Percentiles rank a stretch among this genome's conserved stretches.
These are phyloP conservation scores for Laetiporus sulphureus DNA, from an alignment of 1,284 basidiomycete genomes.

Conservation along the genomic window DNA sequence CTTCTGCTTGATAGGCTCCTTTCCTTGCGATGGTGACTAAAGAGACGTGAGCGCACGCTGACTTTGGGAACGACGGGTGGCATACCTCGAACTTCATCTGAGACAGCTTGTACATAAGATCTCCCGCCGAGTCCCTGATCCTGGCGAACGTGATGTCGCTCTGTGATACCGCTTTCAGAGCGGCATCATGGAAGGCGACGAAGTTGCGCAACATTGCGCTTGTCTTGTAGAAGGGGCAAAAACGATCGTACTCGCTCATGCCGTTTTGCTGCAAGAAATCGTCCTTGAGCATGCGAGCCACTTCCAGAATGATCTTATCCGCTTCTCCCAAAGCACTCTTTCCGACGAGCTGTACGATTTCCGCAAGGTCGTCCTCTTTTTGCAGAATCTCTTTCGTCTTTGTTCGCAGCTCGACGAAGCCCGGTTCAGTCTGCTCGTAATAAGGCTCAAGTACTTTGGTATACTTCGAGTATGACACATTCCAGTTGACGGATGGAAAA, in stretches of 20 bases:
- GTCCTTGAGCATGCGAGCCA: slow-evolving; percentile 95
- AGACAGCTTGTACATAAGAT: slow-evolving; percentile 92
- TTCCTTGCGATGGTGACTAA: slow-evolving; percentile 81
- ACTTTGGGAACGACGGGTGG: not conserved
- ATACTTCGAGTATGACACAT: slow-evolving; percentile 98
- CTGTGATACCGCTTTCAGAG: slow-evolving; percentile 79
- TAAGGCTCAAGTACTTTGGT: slow-evolving; percentile 91
- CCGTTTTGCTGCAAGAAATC: slow-evolving; percentile 99
- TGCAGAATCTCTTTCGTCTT: slow-evolving; percentile 96
- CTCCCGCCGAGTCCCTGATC: slow-evolving; percentile 83
- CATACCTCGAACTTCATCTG: slow-evolving; percentile 97
- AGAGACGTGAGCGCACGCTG: slow-evolving; percentile 17
- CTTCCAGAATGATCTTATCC: slow-evolving; percentile 98
- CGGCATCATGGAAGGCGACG: slow-evolving; percentile 89
- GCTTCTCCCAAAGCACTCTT: slow-evolving; percentile 96
- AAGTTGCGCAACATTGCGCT: slow-evolving; percentile 95
- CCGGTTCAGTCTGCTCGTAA: slow-evolving; percentile 88
- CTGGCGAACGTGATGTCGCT: slow-evolving; percentile 89
- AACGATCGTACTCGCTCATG: slow-evolving; percentile 96
- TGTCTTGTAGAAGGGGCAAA: slow-evolving; percentile 98
- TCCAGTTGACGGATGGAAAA: slow-evolving; percentile 99
- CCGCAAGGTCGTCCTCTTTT: slow-evolving; percentile 97
- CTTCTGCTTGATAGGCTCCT: slow-evolving; percentile 75
- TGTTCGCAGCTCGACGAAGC: slow-evolving; percentile 89
- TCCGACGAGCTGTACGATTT: slow-evolving; percentile 98